These are phyloP conservation scores for Nakazawaea peltata DNA, from an alignment of 805 yeast species.

Conservation along the genomic window DNA sequence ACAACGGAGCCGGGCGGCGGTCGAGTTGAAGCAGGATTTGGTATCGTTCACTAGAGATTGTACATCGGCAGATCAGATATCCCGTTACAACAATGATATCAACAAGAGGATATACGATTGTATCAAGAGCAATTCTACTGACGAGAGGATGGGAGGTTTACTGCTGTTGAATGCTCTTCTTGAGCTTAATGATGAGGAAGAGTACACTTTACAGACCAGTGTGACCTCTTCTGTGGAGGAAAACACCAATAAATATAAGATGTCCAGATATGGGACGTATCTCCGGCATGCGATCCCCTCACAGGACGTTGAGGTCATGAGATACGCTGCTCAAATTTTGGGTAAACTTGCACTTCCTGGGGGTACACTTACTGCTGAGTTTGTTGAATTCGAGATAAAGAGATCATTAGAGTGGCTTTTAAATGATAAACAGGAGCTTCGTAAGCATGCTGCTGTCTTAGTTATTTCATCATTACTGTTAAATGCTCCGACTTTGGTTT, in stretches of 20 bases:
- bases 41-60: conserved; percentile 67
- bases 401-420: conserved; percentile 88
- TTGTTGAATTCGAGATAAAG: conserved; percentile 88
- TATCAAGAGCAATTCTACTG: conserved; percentile 63
- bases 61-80: conserved; percentile 70
- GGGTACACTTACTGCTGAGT: conserved; percentile 81
- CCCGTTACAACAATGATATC: conserved; percentile 74
- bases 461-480: conserved; percentile 77
- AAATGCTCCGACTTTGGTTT: conserved; percentile 78
- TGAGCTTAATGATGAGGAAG: conserved; percentile 69
- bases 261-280: conserved; percentile 87
- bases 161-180: conserved; percentile 85
- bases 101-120: conserved; percentile 73
- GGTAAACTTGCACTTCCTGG: conserved; percentile 89
- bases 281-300: conserved; percentile 73
- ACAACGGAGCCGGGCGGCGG: conserved; percentile 49
- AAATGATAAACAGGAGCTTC: conserved; percentile 75
- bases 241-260: conserved; percentile 58
- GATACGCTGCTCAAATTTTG: conserved; percentile 75
- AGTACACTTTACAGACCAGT: conserved; percentile 26
- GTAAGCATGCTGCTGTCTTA: conserved; percentile 87
- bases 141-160: conserved; percentile 81
- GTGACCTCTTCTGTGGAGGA: conserved; percentile 43
- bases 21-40: conserved; percentile 62
- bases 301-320: conserved; percentile 78